These are phyloP conservation scores for Chaetomium sp. DNA, from an alignment of 2,329 filamentous ascomycete species.

Conservation along the genomic window DNA sequence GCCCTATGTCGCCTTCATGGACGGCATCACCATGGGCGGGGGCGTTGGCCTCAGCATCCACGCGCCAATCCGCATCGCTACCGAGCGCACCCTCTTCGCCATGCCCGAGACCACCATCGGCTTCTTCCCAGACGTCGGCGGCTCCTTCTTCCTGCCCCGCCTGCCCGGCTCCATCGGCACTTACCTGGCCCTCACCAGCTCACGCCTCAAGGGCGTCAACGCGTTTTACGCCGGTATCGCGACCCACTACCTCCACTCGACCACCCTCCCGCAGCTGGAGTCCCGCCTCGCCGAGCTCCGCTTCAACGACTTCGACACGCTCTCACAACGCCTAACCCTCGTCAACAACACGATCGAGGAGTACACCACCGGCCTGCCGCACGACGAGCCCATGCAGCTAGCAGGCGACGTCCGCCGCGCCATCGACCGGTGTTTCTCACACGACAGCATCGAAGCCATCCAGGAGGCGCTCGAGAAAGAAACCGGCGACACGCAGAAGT, in stretches of 20 bases:
- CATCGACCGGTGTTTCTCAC: constrained; percentile 77
- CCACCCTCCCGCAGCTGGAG: constrained; percentile 73
- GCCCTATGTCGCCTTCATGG: constrained; percentile 92
- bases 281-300: constrained; percentile 79
- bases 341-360: constrained; percentile 90
- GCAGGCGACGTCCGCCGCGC: constrained; percentile 65
- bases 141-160: constrained; percentile 88
- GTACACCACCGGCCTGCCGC: constrained; percentile 78
- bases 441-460: constrained; percentile 63
- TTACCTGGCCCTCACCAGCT: constrained; percentile 88
- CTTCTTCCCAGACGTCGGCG: constrained; percentile 97
- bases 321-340: constrained; percentile 57
- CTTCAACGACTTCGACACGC: constrained; percentile 69
- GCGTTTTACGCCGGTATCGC: constrained; percentile 87
- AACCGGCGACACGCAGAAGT: constrained; percentile 52
- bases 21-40: constrained; percentile 97
- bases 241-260: constrained; percentile 94
- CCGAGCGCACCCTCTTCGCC: constrained; percentile 89
- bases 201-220: constrained; percentile 73
- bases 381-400: constrained; percentile 61
- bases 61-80: constrained; percentile 92
- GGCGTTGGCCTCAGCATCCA: constrained; percentile 92
- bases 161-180: constrained; percentile 83
- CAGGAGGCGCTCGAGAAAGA: constrained; percentile 58
- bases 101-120: constrained; percentile 99